Conservation (phyloP, 2,329 filamentous ascomycete genomes). For the Aspergillus cejpii region DNA sequence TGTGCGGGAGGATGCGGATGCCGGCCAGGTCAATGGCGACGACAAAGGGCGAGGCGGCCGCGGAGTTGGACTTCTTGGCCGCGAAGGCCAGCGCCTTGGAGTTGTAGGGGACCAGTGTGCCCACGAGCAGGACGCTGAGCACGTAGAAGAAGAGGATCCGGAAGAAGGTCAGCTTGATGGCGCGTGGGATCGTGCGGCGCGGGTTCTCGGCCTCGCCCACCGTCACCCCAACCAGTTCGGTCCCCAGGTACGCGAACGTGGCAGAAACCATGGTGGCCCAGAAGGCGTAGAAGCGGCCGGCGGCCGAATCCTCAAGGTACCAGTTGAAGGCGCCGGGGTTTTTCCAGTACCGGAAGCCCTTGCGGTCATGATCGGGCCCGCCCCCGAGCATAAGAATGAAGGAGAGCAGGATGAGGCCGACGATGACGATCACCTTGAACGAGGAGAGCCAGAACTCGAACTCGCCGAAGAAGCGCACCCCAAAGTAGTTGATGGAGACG, state of each 20-base stretch:
- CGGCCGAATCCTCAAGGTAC: slow-evolving; percentile 40
- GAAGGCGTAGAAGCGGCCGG: slow-evolving; percentile 55
- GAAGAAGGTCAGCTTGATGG: slow-evolving; percentile 74
- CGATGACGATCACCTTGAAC: slow-evolving; percentile 62
- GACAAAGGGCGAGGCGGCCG: slow-evolving; percentile 66
- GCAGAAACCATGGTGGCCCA: slow-evolving; percentile 69
- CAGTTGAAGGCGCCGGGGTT: slow-evolving; percentile 54
- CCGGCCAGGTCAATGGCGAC: slow-evolving; percentile 61
- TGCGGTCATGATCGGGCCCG: slow-evolving; percentile 55
- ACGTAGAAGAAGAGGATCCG: slow-evolving; percentile 77
- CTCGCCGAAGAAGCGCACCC: slow-evolving; percentile 64
- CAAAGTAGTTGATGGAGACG: slow-evolving; percentile 61
- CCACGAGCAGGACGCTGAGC: slow-evolving; percentile 64
- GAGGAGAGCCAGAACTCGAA: slow-evolving; percentile 56
- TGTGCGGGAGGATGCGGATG: slow-evolving; percentile 57
- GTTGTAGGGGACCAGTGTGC: slow-evolving; percentile 71
- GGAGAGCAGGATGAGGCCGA: slow-evolving; percentile 60
- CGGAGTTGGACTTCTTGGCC: slow-evolving; percentile 41
- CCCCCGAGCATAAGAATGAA: slow-evolving; percentile 60
- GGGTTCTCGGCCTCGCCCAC: slow-evolving; percentile 76
- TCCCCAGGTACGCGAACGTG: slow-evolving; percentile 71
- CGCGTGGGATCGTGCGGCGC: slow-evolving; percentile 65
- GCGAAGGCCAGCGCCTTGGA: slow-evolving; percentile 51
- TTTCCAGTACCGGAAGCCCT: slow-evolving; percentile 62
- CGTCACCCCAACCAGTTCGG: slow-evolving; percentile 70